Evolutionary conservation across 768 basidiomycete species (phyloP), one percentile per base, ranked within the genome.

Genomic region (Podaxis sp.): DNA sequence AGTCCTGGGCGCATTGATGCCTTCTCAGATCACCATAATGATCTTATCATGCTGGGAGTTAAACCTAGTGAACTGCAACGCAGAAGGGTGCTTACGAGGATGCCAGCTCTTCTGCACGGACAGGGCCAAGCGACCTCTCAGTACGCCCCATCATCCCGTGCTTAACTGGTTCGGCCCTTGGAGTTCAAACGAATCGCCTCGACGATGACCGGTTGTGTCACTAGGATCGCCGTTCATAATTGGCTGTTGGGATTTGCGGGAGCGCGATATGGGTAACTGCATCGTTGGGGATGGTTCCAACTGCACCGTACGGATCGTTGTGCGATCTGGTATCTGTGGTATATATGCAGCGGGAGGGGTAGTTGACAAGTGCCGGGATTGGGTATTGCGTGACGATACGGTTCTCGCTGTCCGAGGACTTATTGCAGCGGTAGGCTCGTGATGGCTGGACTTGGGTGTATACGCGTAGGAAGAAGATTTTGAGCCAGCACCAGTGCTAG

Each of bases 251-350:
- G 68, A 59, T 18, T 65, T 71, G 46, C 46, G 65, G 38, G 63
- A 64, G 28, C 68, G 68, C 35, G 69, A 56, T 21, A 58, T 56
- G 3, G 83, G 82, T 35, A 85, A 66, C 62, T 79, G 72, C 83
- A 85, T 85, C 11, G 61, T 71, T 21, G 82, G 79, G 0, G 82
- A 83, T 11, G 83, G 82, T 68, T 84, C 82, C 67, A 82, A 62
- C 65, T 85, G 83, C 16, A 75, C 72, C 10, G 82, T 85, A 38
- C 81, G 76, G 37, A 81, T 70, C 51, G 69, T 70, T 0, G 73
- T 66, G 48, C 74, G 71, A 44, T 76, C 62, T 2, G 69, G 66
- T 55, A 69, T 66, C 28, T 72, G 73, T 9, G 77, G 73, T 59
- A 77, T 66, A 61, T 76, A 73, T 63, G 74, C 69, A 48, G 68